A percentile compares a stretch with the other conserved stretches of the same genome.
phyloP scores from a whole-genome alignment of 495 filamentous ascomycete species.

The Neurospora sp. region DNA sequence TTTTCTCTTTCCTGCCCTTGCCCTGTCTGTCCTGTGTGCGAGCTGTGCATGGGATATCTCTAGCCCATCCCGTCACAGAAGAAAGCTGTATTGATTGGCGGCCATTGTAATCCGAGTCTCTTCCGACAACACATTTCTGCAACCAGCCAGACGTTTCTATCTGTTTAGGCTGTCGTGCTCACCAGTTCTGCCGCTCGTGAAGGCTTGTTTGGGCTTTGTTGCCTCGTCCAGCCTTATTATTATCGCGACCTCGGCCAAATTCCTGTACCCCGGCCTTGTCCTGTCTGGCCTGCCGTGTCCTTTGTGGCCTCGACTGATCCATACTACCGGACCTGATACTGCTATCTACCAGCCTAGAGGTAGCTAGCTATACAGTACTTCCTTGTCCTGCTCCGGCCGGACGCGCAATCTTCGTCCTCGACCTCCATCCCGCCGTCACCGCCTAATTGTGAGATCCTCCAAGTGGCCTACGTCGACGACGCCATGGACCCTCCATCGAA shows the following conservation, averaged over 20 bases:
- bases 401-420: neutral
- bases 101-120: neutral
- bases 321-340: neutral
- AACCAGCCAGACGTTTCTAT: neutral
- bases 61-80: neutral
- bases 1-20: neutral
- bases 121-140: neutral
- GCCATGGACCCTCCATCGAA: slow-evolving; percentile 29
- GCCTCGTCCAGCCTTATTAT: neutral
- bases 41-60: neutral
- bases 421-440: neutral
- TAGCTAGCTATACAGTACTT: too few relatives aligned
- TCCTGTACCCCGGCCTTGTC: neutral
- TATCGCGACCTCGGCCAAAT: neutral
- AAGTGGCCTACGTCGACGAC: neutral
- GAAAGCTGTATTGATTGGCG: neutral
- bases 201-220: neutral
- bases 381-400: neutral
- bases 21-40: neutral
- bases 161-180: neutral
- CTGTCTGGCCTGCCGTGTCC: neutral
- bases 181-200: neutral
- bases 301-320: neutral
- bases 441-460: neutral
- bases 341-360: neutral